Conservation (phyloP, 441 rosid genomes). For the Manihot esculenta region DNA sequence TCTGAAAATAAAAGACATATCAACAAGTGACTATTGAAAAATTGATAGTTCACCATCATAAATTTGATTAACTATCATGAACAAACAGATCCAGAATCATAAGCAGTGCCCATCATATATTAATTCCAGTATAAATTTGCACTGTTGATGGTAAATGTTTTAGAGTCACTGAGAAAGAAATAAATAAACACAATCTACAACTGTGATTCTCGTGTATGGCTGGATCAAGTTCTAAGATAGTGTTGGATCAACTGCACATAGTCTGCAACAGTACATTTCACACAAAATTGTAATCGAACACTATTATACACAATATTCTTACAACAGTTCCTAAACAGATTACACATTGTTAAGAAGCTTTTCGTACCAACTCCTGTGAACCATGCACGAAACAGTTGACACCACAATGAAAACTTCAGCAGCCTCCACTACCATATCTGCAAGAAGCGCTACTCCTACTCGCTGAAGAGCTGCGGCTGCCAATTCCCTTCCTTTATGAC, state of each 20-base stretch:
- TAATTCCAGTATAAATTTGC: too few relatives aligned
- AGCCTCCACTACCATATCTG: conserved; percentile 53
- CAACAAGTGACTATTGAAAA: too few relatives aligned
- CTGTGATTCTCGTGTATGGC: neutral
- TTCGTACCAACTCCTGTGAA: conserved; percentile 68
- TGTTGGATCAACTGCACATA: neutral
- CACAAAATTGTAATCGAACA: neutral
- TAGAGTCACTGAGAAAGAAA: too few relatives aligned
- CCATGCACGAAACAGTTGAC: conserved; percentile 51
- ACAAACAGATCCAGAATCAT: too few relatives aligned
- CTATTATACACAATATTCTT: neutral
- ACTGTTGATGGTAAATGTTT: too few relatives aligned
- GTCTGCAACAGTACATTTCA: neutral
- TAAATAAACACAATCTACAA: neutral
- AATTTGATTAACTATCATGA: too few relatives aligned
- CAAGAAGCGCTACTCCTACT: conserved; percentile 46
- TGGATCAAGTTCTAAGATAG: neutral
- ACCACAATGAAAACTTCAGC: conserved; percentile 52
- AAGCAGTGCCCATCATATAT: too few relatives aligned
- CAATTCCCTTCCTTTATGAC: conserved; percentile 44
- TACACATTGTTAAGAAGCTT: conserved; percentile 29
- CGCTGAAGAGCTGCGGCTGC: conserved; percentile 51
- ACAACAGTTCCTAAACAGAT: neutral
- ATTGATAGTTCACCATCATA: too few relatives aligned
- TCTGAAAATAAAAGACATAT: too few relatives aligned